A percentile compares a stretch with the other conserved stretches of the same genome.
These are phyloP conservation scores for Helminthosporium solani DNA, from an alignment of 2,329 filamentous ascomycete genomes.

Conservation along the genomic window DNA sequence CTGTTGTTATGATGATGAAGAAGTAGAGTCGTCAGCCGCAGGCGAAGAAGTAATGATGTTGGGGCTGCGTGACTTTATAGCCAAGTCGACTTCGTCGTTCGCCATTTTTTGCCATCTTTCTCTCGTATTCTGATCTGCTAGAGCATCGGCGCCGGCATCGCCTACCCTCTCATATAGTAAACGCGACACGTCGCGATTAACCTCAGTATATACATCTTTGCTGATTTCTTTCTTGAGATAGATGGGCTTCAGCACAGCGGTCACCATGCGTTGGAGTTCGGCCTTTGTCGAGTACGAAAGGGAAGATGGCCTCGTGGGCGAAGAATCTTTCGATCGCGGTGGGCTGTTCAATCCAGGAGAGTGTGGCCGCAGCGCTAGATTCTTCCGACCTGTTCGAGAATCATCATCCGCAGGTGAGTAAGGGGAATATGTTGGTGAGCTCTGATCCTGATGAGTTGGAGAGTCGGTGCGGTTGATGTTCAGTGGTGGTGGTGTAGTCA, in stretches of 20 bases:
- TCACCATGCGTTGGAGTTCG: constrained; percentile 85
- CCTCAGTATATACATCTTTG: constrained; percentile 86
- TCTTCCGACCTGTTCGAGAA: constrained; percentile 39
- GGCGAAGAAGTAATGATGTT: constrained; percentile 19
- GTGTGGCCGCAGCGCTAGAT: constrained; percentile 25
- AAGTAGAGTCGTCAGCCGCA: constrained; percentile 31
- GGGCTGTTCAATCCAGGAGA: constrained; percentile 42
- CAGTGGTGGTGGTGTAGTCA: constrained; percentile 68
- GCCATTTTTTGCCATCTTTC: constrained; percentile 75
- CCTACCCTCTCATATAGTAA: constrained; percentile 74
- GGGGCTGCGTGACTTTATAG: constrained; percentile 52
- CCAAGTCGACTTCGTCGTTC: constrained; percentile 73
- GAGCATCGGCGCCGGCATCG: constrained; percentile 47
- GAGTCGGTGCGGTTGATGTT: constrained; percentile 62
- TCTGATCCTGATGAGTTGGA: constrained; percentile 53
- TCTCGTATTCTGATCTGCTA: constrained; percentile 64
- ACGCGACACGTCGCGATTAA: constrained; percentile 86
- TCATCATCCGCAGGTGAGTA: constrained; percentile 52
- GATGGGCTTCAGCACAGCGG: constrained; percentile 75
- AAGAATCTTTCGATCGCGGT: constrained; percentile 61
- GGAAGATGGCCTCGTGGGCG: constrained; percentile 62
- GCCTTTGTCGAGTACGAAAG: constrained; percentile 83
- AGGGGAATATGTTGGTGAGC: constrained; percentile 72
- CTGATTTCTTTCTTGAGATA: constrained; percentile 78
- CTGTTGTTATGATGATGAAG: constrained; percentile 12